phyloP scores from a whole-genome alignment of 345 rosid species.

The Litchi chinensis region DNA sequence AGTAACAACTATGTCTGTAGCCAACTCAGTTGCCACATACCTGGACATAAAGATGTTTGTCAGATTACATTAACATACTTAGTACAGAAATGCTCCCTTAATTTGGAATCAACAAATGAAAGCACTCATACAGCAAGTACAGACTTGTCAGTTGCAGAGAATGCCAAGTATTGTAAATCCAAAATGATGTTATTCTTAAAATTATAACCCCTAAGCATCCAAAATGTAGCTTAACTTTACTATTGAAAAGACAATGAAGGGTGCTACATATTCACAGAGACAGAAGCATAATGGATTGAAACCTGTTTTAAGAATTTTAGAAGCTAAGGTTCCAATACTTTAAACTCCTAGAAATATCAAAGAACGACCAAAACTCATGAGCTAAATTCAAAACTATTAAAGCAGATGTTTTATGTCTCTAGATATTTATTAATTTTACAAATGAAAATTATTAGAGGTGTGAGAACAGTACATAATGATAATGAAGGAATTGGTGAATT shows the following conservation, averaged over 20 bases:
- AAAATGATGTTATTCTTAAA: not conserved
- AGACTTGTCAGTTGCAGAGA: not conserved
- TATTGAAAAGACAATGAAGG: not conserved
- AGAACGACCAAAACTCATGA: not conserved
- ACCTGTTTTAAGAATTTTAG: not conserved
- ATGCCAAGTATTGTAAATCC: not conserved
- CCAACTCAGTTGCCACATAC: slow-evolving; percentile 66
- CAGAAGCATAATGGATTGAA: not conserved
- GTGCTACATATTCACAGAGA: not conserved
- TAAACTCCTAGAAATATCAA: not conserved
- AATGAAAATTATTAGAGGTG: not conserved
- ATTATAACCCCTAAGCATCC: not conserved
- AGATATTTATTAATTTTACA: not conserved
- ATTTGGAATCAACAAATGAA: not conserved
- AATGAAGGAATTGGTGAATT: not conserved
- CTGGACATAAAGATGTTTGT: slow-evolving; percentile 33
- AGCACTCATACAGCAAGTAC: not conserved
- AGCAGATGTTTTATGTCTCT: not conserved
- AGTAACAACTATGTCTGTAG: slow-evolving; percentile 56
- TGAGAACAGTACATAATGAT: not conserved
- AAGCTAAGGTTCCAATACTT: not conserved
- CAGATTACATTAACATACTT: slow-evolving; percentile 11
- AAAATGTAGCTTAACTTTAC: not conserved
- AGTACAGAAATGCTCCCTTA: not conserved
- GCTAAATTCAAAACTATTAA: not conserved